These are phyloP conservation scores for Musa balbisiana DNA, from an alignment of 202 grass and related monocot genomes.

Conservation along the genomic window DNA sequence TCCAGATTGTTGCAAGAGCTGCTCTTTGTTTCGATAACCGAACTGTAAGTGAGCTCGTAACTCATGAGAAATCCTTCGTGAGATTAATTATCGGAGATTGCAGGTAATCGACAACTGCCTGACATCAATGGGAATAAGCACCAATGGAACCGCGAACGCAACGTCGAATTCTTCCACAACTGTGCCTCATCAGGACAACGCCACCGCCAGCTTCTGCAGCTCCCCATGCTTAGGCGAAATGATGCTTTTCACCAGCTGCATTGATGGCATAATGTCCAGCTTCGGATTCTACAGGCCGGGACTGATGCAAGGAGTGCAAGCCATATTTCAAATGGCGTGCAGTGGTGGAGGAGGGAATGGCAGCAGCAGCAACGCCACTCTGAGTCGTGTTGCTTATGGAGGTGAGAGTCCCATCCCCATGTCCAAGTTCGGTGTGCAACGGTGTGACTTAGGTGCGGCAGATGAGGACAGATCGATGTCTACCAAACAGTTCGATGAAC, in stretches of 20 bases:
- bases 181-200: neutral
- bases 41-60: constrained; percentile 27
- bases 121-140: constrained; percentile 53
- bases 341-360: neutral
- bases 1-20: constrained; percentile 70
- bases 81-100: neutral
- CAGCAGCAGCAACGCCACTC: neutral
- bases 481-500: no score
- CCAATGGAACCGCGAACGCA: constrained; percentile 7
- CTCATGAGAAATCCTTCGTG: neutral
- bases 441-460: no score
- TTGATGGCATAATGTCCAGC: constrained; percentile 57
- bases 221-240: constrained; percentile 61
- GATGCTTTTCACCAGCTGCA: constrained; percentile 58
- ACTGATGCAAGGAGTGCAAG: constrained; percentile 78
- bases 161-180: neutral
- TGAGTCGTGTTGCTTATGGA: neutral
- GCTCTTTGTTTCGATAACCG: constrained; percentile 86
- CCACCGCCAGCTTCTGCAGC: constrained; percentile 39
- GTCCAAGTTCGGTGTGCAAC: neutral
- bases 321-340: constrained; percentile 72
- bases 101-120: constrained; percentile 76
- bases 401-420: neutral
- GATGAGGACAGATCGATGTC: no score
- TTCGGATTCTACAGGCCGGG: constrained; percentile 61